Percentiles rank a stretch among this genome's conserved stretches.
These are phyloP conservation scores for Ichthyophthirius multifiliis DNA, from an alignment of 169 alveolate genomes.

Conservation along the genomic window DNA sequence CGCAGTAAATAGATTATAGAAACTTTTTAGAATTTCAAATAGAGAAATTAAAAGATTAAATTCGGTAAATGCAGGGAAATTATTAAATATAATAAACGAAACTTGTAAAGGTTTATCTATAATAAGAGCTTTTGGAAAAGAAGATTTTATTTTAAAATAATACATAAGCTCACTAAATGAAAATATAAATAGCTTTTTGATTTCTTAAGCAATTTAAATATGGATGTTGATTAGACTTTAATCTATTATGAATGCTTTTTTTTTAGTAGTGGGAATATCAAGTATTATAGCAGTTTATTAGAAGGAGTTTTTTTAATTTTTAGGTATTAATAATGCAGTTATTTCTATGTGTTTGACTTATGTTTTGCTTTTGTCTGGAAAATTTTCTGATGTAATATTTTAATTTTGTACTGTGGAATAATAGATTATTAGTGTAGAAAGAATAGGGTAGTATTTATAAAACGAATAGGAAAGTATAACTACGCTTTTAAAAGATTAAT, in stretches of 20 bases:
- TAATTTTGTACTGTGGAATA: not conserved
- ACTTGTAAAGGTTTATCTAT: conserved; percentile 45
- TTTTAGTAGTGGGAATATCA: conserved; percentile 16
- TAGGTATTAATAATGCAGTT: conserved; percentile 16
- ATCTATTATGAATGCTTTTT: conserved; percentile 16
- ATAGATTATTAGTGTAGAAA: not conserved
- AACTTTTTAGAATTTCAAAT: conserved; percentile 47
- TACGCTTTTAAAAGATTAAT: not conserved
- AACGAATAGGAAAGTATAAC: not conserved
- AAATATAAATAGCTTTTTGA: not conserved
- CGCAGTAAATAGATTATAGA: conserved; percentile 27
- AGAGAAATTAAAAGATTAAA: conserved; percentile 56
- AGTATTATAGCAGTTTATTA: conserved; percentile 1
- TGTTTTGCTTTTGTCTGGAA: conserved; percentile 11
- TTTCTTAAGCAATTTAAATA: conserved; percentile 14
- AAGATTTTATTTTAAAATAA: conserved; percentile 26
- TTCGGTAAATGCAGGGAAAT: conserved; percentile 45
- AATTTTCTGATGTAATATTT: not conserved
- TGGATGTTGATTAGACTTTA: conserved; percentile 33
- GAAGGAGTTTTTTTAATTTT: no score
- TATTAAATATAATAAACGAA: conserved; percentile 37
- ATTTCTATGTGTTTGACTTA: conserved; percentile 32
- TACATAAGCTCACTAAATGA: conserved; percentile 44
- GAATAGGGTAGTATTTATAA: not conserved
- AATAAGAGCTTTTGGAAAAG: conserved; percentile 46